Evolutionary conservation across 2,329 filamentous ascomycete genomes (phyloP), one percentile per base, ranked within the genome.

Genomic region (Neofusicoccum umdonicola): DNA sequence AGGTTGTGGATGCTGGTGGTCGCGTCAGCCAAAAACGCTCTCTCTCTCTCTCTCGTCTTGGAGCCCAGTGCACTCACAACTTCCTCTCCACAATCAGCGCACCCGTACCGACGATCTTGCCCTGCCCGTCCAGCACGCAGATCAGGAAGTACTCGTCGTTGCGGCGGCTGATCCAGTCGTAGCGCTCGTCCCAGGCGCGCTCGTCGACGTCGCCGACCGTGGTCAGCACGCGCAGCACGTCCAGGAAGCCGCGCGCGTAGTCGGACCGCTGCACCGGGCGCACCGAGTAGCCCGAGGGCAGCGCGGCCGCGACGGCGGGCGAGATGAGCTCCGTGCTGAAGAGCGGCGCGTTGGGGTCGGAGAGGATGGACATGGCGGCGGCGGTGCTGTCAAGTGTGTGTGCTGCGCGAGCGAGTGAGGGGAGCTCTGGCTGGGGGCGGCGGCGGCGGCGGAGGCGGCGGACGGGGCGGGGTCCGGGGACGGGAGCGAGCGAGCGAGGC

Each of bases 81-180:
- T 98, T 98, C 80, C 90, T 87, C 87, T 99, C 95, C 56, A 97
- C 92, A 69, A 98, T 86, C 78, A 98, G 80, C 41, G 90, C 90
- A 1, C 95, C 95, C 0, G 93, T 97, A 31, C 91, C 94, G n/a
- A 98, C 95, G 58, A 98, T 87, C 68, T 84, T 83, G 52, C 79
- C 79, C 62, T 85, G 81, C 22, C 84, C 87, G 75, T 98, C 91
- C 74, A 92, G 89, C 62, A 98, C 90, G 67, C 94, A 91, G 37
- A 98, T 82, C 65, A 97, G 84, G 77, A 91, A 97, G 82, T 98
- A 97, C 66, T 88, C 88, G 67, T 89, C 90, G 67, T 88, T 88
- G 71, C 90, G 88, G 58, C 83, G 81, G 50, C 84, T 82, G 82
- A 97, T 93, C 85, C 90, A 93, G 69, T 93, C 87, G 79, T 91